Evolutionary conservation across 495 filamentous ascomycete genomes (phyloP), one percentile per base, ranked within the genome.

Genomic region (Filosporella fistucella): DNA sequence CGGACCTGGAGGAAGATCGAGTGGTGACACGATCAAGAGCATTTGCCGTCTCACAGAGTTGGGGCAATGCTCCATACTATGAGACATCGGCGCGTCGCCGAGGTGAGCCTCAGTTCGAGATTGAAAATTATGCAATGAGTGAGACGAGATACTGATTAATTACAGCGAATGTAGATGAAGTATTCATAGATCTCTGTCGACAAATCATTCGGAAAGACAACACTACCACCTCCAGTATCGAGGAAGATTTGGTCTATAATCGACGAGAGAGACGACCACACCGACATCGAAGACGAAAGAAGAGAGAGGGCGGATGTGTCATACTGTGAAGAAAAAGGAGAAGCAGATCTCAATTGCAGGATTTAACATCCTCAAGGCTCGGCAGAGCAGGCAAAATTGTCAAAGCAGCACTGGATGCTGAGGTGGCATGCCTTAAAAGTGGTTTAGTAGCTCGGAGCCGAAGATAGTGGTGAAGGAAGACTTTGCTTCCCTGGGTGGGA

Each of bases 41-140:
- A 16, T 96, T 96, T 62, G 68, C 78, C n/a, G 73, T 96, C 42
- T 88, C 85, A 14, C 87, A 94, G 59, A 82, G 74, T 57, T 98
- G 93, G 93, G 85, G 85, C 32, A 82, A 83, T 54, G 87, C 86
- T 22, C 94, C 93, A 2, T 96, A 96, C 65, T 97, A 97, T 63
- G 93, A 98, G 71, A 86, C 93, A 20, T 89, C 83, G 43, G 93
- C 93, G 32, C 76, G 91, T 42, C 80, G 87, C 57, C 63, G 72
- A 49, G 75, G 76, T 79, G 63, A 45, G 70, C 68, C n/a, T 17
- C 14, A n/a, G n/a, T n/a, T n/a, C n/a, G n/a, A n/a, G n/a, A n/a
- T n/a, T n/a, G n/a, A n/a, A 7, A 20, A 6, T 8, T 35, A 29
- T 12, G 18, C 24, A 16, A 12, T 9, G 14, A 22, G 8, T 17